phyloP scores from a whole-genome alignment of 208 protist species.

The Acanthamoeba sp. region DNA sequence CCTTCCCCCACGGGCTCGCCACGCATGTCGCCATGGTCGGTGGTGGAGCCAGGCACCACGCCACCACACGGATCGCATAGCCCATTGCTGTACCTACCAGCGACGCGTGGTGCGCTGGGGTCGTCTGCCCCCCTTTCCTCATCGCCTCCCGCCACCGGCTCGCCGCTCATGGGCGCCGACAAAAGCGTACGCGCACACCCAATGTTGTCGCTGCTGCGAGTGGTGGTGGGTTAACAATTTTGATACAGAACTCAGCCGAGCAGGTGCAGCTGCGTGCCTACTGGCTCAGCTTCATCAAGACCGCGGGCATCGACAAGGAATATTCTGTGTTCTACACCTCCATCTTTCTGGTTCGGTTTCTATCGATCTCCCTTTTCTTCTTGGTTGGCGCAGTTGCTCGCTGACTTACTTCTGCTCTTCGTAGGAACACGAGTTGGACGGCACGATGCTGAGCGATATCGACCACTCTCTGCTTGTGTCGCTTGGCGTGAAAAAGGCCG shows the following conservation, averaged over 20 bases:
- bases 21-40: background rate
- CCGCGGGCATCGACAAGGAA: conserved; percentile 6
- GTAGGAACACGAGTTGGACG: conserved; percentile 38
- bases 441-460: conserved; percentile 13
- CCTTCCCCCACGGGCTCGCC: background rate
- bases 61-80: background rate
- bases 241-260: background rate
- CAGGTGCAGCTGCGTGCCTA: background rate
- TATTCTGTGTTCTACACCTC: background rate
- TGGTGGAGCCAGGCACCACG: background rate
- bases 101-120: background rate
- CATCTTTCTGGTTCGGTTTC: background rate
- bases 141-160: background rate
- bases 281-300: conserved; percentile 50
- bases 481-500: conserved; percentile 46
- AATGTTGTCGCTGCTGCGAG: no score
- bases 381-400: no score
- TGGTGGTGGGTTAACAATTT: background rate
- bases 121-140: background rate
- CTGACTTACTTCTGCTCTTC: no score
- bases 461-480: conserved; percentile 11
- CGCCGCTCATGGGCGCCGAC: background rate
- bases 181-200: background rate
- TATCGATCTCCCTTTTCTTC: no score
- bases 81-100: background rate